Evolutionary conservation across 257 asterid genomes (phyloP), one percentile per base, ranked within the genome.

Genomic region (Misopates orontium): DNA sequence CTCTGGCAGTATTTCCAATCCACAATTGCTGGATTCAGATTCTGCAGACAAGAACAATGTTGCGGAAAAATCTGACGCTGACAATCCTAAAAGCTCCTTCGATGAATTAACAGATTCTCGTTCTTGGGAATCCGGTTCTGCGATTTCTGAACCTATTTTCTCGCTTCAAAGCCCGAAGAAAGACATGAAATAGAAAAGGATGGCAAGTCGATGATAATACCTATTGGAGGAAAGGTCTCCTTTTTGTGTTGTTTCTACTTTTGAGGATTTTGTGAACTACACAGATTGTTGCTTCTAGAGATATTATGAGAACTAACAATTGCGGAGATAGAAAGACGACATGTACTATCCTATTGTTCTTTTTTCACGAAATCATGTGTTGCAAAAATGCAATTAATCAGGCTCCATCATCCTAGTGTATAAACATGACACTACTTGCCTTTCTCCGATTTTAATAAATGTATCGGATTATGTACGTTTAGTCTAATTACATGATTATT

Each of bases 101-200:
- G 22, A 75, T 58, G 42, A 62, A 19, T 8, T 64, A 62, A n/a
- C n/a, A n/a, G n/a, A n/a, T 17, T 58, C 59, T 36, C 62, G 73
- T 16, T 56, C 78, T 71, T 56, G 21, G 36, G 70, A 24, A 40
- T 16, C 62, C 42, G 69, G 74, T 55, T 51, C 69, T 58, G 15
- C 48, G 7, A 40, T 65, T 52, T 36, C 56, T 28, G 73, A 72
- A 28, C 75, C 83, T 32, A 56, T 72, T 56, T 79, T 84, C 79
- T 77, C 83, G 1, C 76, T 78, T 3, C 88, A 78, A 71, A 76
- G 81, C 76, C 72, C 69, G 36, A 76, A 79, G 59, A 73, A 75
- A 73, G 69, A 62, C 50, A 67, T 54, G 19, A 53, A 70, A 0
- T 71, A 60, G 28, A 45, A 67, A 61, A 70, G 64, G 49, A 56